Conservation (phyloP, 2,329 filamentous ascomycete genomes). For the Sporothrix inflata region DNA sequence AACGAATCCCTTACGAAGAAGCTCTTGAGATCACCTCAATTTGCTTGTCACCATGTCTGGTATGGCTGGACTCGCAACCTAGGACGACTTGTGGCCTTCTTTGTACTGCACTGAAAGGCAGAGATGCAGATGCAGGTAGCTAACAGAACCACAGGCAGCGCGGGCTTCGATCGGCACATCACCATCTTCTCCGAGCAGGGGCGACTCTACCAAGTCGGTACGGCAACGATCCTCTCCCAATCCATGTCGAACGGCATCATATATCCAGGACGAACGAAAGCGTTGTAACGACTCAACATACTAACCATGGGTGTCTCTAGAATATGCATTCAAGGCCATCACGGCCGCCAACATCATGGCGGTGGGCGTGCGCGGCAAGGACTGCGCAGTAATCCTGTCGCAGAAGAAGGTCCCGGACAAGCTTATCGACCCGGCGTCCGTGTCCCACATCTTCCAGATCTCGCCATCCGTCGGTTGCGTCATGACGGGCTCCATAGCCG, state of each 20-base stretch:
- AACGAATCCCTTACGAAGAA: not conserved
- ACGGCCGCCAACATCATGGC: conserved; percentile 99
- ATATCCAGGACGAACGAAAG: not conserved
- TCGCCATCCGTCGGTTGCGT: conserved; percentile 96
- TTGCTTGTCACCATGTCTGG: conserved; percentile 56
- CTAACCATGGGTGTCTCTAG: conserved; percentile 50
- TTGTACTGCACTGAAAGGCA: not conserved
- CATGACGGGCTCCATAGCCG: conserved; percentile 98
- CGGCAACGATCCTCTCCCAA: conserved; percentile 46
- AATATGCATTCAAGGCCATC: conserved; percentile 99
- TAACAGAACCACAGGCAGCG: conserved; percentile 61
- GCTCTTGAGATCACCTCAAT: conserved; percentile 25
- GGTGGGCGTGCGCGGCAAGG: conserved; percentile 91
- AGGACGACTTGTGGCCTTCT: too few species aligned
- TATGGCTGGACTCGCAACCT: conserved; percentile 39
- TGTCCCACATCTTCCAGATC: conserved; percentile 96
- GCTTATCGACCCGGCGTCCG: conserved; percentile 95
- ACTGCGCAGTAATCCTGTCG: conserved; percentile 94
- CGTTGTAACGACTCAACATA: not conserved
- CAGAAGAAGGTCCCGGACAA: conserved; percentile 99
- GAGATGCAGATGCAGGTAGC: not conserved
- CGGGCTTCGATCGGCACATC: conserved; percentile 97
- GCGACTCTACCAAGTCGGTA: conserved; percentile 98
- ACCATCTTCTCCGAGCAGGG: conserved; percentile 99
- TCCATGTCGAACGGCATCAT: not conserved